Base-by-base conservation (phyloP, 306 rosid genomes). In the Cicer bijugum region DNA sequence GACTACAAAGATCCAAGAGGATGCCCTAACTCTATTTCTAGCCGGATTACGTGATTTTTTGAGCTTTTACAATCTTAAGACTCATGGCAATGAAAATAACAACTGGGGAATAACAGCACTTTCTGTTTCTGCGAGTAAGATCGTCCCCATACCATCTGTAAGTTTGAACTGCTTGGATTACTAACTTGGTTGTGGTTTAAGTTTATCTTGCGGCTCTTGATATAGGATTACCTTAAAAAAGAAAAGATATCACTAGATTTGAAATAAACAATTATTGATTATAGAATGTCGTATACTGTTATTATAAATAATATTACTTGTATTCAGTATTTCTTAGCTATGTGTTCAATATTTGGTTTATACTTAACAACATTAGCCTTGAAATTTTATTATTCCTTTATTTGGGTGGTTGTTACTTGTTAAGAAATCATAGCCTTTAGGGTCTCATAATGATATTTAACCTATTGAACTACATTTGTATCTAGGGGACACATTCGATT, bases 71-170 rank as follows among this genome's bases (percentile, higher is more conserved):
- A 83, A 71, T 67, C 62, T 33, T 52, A 90, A 84, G 78, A 70
- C 75, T 62, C 85, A 67, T 43, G 88, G 90, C 68, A 82, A 52
- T 72, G 88, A 84, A 72, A 80, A 79, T 63, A 81, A 11, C 72
- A 84, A 79, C 50, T 93, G 97, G 98, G 71, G 94, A 82, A 75
- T 93, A 80, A 93, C 96, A 6, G 67, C 89, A 50, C 96, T 93
- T 66, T 87, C 98, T 67, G 87, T 93, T 77, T 88, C 88, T 8
- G 98, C 97, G 0, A 89, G 97, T 85, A 93, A 93, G 88, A 89
- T 91, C 78, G 82, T 93, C 80, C 50, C 86, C 62, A 89, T 86
- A 74, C 97, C 98, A 74, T 72, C 98, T 77, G 97, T 93, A 82
- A 88, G 98, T 88, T 53, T 80, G 62, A 66, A 71, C 77, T 51